Percentiles rank a stretch among this genome's conserved stretches.
Conservation (phyloP, 306 rosid species). For the Cucumis hystrix region DNA sequence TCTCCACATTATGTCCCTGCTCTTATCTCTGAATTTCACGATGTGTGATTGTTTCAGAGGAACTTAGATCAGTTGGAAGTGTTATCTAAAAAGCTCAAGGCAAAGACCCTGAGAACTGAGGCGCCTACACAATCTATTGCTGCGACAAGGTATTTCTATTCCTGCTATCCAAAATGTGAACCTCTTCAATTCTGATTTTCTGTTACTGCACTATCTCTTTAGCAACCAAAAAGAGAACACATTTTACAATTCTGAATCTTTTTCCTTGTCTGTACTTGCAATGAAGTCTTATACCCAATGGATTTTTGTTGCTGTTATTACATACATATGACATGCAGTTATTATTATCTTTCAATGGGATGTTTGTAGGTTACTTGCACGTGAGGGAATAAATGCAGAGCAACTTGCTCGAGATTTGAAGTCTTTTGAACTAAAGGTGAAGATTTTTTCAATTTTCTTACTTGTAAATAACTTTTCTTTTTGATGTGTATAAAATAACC, state of each 20-base stretch:
- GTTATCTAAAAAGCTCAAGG: conserved; percentile 89
- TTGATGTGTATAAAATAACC: neutral
- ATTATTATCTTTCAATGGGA: neutral
- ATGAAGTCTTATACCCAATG: neutral
- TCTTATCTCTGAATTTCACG: conserved; percentile 11
- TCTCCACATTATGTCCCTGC: neutral
- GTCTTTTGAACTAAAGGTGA: conserved; percentile 93
- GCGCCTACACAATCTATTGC: conserved; percentile 88
- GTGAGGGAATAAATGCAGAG: conserved; percentile 97
- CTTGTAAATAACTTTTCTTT: neutral
- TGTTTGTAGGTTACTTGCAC: conserved; percentile 74
- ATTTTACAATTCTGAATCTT: neutral
- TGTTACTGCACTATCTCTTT: neutral
- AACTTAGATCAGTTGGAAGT: conserved; percentile 94
- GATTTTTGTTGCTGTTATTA: neutral
- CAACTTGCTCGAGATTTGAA: conserved; percentile 96
- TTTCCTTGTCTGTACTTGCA: neutral
- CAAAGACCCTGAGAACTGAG: conserved; percentile 76
- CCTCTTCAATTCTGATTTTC: neutral
- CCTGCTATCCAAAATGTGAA: neutral
- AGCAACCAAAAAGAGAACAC: neutral
- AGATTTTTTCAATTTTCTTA: neutral
- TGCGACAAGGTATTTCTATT: conserved; percentile 64
- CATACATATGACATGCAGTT: neutral
- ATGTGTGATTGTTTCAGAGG: conserved; percentile 37